A percentile compares a stretch with the other conserved stretches of the same genome.
Conservation (phyloP, 2,329 filamentous ascomycete genomes). For the Ilyonectria sp. region DNA sequence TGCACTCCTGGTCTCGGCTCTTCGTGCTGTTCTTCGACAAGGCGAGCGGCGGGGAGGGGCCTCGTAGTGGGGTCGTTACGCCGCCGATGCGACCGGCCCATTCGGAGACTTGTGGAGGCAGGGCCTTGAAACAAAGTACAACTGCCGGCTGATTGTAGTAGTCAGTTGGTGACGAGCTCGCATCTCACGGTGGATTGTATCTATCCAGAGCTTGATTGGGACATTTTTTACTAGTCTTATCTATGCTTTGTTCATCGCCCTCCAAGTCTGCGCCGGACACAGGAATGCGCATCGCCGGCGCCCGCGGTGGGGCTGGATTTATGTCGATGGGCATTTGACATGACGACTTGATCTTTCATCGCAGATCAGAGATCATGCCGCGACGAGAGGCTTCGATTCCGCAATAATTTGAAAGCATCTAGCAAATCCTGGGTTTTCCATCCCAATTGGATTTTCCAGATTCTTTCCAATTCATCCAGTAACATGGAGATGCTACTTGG, state of each 20-base stretch:
- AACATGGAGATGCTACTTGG: background rate
- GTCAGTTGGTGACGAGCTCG: background rate
- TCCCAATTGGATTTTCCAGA: background rate
- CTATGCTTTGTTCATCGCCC: no score
- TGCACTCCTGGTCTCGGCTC: no score
- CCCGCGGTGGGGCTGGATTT: background rate
- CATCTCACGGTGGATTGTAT: no score
- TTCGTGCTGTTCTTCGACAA: background rate
- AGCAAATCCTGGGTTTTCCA: background rate
- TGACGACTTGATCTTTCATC: background rate
- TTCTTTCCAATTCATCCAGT: background rate
- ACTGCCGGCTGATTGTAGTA: background rate
- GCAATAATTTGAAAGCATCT: no score
- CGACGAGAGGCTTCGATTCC: background rate
- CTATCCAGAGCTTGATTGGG: no score
- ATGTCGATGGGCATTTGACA: background rate
- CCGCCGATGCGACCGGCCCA: slow-evolving; percentile 36
- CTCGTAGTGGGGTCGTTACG: slow-evolving; percentile 24
- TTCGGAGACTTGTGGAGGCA: slow-evolving; percentile 22
- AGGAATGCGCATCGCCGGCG: background rate
- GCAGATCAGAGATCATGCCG: background rate
- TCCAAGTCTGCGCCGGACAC: background rate
- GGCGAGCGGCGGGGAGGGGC: slow-evolving; percentile 21
- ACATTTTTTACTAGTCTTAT: background rate
- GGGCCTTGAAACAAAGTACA: background rate